Evolutionary conservation across 1,284 basidiomycete genomes (phyloP).

Genomic region (Calocybe gambosa): DNA sequence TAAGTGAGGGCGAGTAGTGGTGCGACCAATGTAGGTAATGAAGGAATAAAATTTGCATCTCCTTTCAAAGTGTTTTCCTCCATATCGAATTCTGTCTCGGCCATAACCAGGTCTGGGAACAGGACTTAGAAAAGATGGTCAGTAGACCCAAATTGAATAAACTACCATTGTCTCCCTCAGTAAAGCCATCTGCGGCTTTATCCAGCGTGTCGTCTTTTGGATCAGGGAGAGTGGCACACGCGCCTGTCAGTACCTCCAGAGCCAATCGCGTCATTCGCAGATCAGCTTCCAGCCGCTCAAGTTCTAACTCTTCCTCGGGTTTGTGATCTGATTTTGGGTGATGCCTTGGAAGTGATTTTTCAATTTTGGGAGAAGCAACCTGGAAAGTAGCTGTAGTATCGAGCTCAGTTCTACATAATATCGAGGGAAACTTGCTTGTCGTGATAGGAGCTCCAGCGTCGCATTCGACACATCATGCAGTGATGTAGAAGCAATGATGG

Average conservation of each 20-base stretch:
- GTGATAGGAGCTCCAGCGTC: constrained; percentile 50
- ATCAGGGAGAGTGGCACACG: constrained; percentile 85
- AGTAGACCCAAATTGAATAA: neutral
- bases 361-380: constrained; percentile 45
- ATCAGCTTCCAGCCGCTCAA: constrained; percentile 70
- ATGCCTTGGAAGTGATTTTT: constrained; percentile 54
- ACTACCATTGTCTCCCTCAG: constrained; percentile 21
- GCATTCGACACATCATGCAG: constrained; percentile 45
- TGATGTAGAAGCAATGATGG: constrained; percentile 60
- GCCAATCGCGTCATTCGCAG: constrained; percentile 73
- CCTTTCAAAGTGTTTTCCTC: constrained; percentile 30
- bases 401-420: neutral
- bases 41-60: constrained; percentile 22
- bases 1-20: constrained; percentile 64
- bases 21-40: constrained; percentile 45
- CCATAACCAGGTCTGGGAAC: constrained; percentile 20
- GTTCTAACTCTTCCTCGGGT: constrained; percentile 56
- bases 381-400: constrained; percentile 18
- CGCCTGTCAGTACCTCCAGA: constrained; percentile 80
- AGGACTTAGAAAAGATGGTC: neutral
- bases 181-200: constrained; percentile 28
- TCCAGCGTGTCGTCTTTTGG: constrained; percentile 38
- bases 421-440: constrained; percentile 38
- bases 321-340: constrained; percentile 70
- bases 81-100: constrained; percentile 27